Conservation (phyloP, 2,329 filamentous ascomycete genomes). For the Sarocladiaceae sp. region DNA sequence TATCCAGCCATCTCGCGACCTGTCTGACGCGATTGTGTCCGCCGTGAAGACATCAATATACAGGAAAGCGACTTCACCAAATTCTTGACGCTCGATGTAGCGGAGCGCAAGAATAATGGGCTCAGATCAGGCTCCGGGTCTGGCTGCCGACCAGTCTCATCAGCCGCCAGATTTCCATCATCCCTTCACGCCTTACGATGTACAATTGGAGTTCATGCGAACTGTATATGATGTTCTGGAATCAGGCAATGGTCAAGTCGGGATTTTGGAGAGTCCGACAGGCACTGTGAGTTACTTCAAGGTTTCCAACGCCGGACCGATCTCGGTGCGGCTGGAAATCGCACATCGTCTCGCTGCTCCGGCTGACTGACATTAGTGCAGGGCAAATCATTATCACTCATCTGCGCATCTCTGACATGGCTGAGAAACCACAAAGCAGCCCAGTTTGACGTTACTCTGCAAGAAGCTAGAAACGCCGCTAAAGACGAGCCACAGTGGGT, state of each 20-base stretch:
- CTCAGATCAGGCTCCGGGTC: too few species aligned
- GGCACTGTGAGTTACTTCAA: constrained; percentile 58
- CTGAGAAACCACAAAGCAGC: constrained; percentile 71
- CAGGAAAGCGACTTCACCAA: too few species aligned
- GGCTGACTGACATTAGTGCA: constrained; percentile 22
- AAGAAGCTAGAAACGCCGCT: constrained; percentile 34
- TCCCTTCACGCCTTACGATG: constrained; percentile 79
- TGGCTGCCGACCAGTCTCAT: too few species aligned
- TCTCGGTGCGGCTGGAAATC: too few species aligned
- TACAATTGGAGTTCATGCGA: constrained; percentile 84
- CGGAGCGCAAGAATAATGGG: too few species aligned
- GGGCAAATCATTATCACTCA: constrained; percentile 87
- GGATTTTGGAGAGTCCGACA: constrained; percentile 90
- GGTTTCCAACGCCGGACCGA: too few species aligned
- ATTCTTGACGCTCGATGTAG: too few species aligned
- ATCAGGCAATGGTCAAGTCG: constrained; percentile 63
- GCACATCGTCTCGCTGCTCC: neutral
- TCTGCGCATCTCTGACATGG: constrained; percentile 86
- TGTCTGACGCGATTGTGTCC: too few species aligned
- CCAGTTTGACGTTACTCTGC: constrained; percentile 47
- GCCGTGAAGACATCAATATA: too few species aligned
- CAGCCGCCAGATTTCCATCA: constrained; percentile 67
- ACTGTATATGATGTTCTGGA: constrained; percentile 75
- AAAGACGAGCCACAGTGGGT: constrained; percentile 81
- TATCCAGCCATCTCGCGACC: too few species aligned